Conservation (phyloP, 768 basidiomycete species). For the Suillus decipiens region DNA sequence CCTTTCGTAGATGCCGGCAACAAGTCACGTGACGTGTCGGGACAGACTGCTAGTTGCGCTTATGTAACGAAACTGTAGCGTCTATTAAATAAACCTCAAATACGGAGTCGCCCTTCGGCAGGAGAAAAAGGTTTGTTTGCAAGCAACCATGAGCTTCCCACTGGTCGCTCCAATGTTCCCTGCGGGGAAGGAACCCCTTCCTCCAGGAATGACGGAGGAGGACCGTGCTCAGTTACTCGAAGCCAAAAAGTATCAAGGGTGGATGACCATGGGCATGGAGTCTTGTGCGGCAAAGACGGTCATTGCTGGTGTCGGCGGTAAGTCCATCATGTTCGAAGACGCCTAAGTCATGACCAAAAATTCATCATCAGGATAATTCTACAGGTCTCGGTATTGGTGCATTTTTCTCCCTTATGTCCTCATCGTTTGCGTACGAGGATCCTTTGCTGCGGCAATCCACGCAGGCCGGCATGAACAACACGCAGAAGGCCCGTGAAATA, state of each 20-base stretch:
- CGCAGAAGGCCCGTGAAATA: constrained; percentile 80
- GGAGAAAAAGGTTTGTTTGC: background rate
- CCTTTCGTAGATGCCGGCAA: no score
- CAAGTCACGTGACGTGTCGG: no score
- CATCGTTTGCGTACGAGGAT: constrained; percentile 95
- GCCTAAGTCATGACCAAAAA: constrained; percentile 8
- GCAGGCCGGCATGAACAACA: constrained; percentile 55
- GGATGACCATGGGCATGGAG: constrained; percentile 74
- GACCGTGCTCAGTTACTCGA: constrained; percentile 68
- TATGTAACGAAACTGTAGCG: background rate
- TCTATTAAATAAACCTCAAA: constrained; percentile 24
- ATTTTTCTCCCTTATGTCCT: constrained; percentile 95
- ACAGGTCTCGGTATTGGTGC: constrained; percentile 90
- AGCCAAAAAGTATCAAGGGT: constrained; percentile 76
- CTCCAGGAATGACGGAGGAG: constrained; percentile 80
- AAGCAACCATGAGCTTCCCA: constrained; percentile 28
- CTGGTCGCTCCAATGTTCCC: constrained; percentile 74
- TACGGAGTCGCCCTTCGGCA: constrained; percentile 8
- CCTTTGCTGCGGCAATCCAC: constrained; percentile 72
- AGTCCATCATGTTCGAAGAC: constrained; percentile 27
- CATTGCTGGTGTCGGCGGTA: constrained; percentile 82
- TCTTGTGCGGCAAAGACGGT: constrained; percentile 84
- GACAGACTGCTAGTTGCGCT: no score
- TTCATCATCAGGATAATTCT: constrained; percentile 8
- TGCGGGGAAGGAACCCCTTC: constrained; percentile 85